Percentiles rank a stretch among this genome's conserved stretches.
Evolutionary conservation across 176 grass and related monocot species (phyloP).

Genomic region (Cenchrus fungigraminus): DNA sequence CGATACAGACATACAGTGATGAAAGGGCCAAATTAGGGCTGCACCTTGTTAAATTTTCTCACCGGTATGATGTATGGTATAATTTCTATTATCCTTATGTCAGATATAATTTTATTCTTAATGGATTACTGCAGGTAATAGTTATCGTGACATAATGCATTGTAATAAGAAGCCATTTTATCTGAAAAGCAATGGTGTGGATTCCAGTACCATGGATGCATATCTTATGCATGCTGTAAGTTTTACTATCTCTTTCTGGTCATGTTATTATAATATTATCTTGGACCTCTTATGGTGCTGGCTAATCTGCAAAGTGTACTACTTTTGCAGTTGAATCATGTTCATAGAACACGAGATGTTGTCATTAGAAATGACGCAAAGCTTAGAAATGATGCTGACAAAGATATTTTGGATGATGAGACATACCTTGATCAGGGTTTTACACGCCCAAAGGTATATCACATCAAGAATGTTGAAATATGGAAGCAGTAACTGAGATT

Average conservation of each 20-base stretch:
- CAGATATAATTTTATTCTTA: conserved; percentile 34
- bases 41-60: conserved; percentile 24
- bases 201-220: conserved; percentile 88
- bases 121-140: conserved; percentile 70
- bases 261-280: conserved; percentile 15
- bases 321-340: conserved; percentile 85
- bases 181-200: conserved; percentile 70
- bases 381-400: conserved; percentile 62
- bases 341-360: conserved; percentile 81
- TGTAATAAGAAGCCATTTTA: conserved; percentile 99
- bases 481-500: conserved; percentile 4
- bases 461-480: conserved; percentile 16
- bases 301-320: conserved; percentile 36
- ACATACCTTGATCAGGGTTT: conserved; percentile 92
- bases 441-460: conserved; percentile 90
- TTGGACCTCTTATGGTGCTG: conserved; percentile 26
- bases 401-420: conserved; percentile 60
- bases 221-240: conserved; percentile 96
- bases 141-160: conserved; percentile 90
- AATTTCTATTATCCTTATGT: neutral
- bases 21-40: conserved; percentile 9
- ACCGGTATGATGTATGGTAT: conserved; percentile 24
- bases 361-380: conserved; percentile 87
- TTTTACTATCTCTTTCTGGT: conserved; percentile 38
- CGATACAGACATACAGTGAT: neutral